Conservation (phyloP, 345 rosid species). For the Carallia brachiata region DNA sequence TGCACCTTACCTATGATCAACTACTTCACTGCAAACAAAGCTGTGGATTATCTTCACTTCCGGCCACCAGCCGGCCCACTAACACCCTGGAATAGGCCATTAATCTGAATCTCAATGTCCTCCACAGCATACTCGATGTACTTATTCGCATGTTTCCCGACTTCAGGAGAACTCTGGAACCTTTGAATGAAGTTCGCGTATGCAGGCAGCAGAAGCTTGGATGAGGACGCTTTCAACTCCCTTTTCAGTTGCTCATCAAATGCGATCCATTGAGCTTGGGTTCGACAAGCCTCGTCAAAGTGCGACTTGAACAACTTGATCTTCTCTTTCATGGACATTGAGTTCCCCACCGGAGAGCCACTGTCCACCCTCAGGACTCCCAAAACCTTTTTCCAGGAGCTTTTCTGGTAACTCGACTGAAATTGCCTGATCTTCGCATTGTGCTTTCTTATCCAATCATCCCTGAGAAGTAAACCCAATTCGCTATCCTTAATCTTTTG, state of each 20-base stretch:
- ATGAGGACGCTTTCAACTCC: slow-evolving; percentile 48
- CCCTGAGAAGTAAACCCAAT: slow-evolving; percentile 65
- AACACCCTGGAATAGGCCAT: slow-evolving; percentile 55
- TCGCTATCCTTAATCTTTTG: slow-evolving; percentile 81
- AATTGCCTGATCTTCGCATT: slow-evolving; percentile 64
- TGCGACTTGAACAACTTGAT: slow-evolving; percentile 50
- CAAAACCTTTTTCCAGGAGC: slow-evolving; percentile 70
- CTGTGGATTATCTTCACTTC: slow-evolving; percentile 48
- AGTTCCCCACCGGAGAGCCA: slow-evolving; percentile 27
- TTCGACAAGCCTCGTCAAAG: slow-evolving; percentile 54
- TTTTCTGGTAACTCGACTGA: slow-evolving; percentile 52
- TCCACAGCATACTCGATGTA: slow-evolving; percentile 43
- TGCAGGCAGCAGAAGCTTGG: slow-evolving; percentile 51
- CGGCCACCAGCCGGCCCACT: slow-evolving; percentile 40
- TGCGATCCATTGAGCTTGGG: slow-evolving; percentile 55
- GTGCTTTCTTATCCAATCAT: slow-evolving; percentile 86
- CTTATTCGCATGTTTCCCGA: slow-evolving; percentile 48
- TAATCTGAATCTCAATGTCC: slow-evolving; percentile 55
- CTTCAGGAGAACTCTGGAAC: slow-evolving; percentile 53
- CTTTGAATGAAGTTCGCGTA: slow-evolving; percentile 56
- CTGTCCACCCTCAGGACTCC: slow-evolving; percentile 53
- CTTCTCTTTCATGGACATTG: slow-evolving; percentile 55
- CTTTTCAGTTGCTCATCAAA: slow-evolving; percentile 69
- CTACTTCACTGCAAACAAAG: not conserved
- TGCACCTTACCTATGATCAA: too few species aligned